Conservation (phyloP, 805 yeast species). For the Blastobotrys attinorum region DNA sequence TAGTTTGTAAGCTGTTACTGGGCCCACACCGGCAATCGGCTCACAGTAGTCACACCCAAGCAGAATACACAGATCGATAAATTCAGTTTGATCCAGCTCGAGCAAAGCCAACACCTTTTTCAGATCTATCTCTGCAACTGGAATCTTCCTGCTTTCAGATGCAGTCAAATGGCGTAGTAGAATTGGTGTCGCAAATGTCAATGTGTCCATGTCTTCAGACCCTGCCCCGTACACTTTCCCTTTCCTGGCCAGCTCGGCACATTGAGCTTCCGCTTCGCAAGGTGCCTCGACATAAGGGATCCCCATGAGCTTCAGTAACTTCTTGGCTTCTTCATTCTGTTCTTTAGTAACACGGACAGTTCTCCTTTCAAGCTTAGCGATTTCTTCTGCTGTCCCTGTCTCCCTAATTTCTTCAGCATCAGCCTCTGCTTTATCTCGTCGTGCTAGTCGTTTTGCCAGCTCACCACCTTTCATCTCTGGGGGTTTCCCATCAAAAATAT, state of each 20-base stretch:
- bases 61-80: constrained; percentile 85
- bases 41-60: constrained; percentile 98
- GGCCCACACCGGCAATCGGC: constrained; percentile 91
- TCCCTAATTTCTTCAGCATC: constrained; percentile 65
- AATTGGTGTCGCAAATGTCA: constrained; percentile 82
- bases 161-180: constrained; percentile 85
- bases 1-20: constrained; percentile 84
- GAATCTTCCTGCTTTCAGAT: constrained; percentile 88
- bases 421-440: constrained; percentile 76
- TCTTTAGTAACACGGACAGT: constrained; percentile 81
- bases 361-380: constrained; percentile 71
- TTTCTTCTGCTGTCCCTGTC: constrained; percentile 69
- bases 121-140: constrained; percentile 75
- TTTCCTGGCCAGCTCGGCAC: constrained; percentile 82
- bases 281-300: constrained; percentile 92
- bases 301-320: constrained; percentile 80
- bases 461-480: constrained; percentile 93
- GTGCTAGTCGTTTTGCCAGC: constrained; percentile 71
- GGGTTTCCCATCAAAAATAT: constrained; percentile 97
- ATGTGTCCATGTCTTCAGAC: constrained; percentile 97
- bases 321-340: constrained; percentile 91
- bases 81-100: constrained; percentile 62
- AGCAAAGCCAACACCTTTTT: constrained; percentile 65
- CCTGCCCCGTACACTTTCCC: constrained; percentile 97
- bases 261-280: constrained; percentile 98